A percentile compares a stretch with the other conserved stretches of the same genome.
Conservation (phyloP, 1,284 basidiomycete species). For the Thecaphora thlaspeos region DNA sequence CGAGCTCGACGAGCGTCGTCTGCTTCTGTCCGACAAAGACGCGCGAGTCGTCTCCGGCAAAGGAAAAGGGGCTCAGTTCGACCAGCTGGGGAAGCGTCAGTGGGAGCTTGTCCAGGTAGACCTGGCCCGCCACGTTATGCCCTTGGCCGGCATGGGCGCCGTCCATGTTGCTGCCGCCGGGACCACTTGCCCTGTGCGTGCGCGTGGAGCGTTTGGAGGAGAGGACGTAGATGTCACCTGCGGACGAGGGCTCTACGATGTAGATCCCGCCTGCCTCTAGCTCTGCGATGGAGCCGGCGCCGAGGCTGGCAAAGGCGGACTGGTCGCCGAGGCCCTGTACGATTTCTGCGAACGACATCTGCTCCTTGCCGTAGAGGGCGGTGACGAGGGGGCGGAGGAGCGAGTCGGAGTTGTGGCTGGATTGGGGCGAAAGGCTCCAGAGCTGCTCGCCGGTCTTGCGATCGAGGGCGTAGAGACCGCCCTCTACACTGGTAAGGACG, state of each 20-base stretch:
- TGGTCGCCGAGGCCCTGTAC: constrained; percentile 20
- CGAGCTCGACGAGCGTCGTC: constrained; percentile 74
- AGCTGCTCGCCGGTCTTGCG: constrained; percentile 67
- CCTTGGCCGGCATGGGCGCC: not conserved
- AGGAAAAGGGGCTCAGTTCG: constrained; percentile 79
- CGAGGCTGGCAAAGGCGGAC: constrained; percentile 3
- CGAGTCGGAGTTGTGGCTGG: constrained; percentile 29
- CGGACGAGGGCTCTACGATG: constrained; percentile 81
- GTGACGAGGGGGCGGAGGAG: constrained; percentile 43
- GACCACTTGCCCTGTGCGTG: no score
- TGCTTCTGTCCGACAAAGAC: constrained; percentile 83
- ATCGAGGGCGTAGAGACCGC: constrained; percentile 81
- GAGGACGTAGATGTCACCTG: constrained; percentile 80
- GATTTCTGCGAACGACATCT: constrained; percentile 44
- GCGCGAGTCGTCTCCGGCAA: constrained; percentile 69
- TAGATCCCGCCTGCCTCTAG: constrained; percentile 71
- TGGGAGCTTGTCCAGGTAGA: constrained; percentile 69
- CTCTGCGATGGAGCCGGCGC: constrained; percentile 56
- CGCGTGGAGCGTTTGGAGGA: constrained; percentile 57
- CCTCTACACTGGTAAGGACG: constrained; percentile 83
- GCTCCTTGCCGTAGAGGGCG: constrained; percentile 40
- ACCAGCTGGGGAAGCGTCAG: constrained; percentile 82
- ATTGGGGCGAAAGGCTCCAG: constrained; percentile 40
- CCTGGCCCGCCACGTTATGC: constrained; percentile 13
- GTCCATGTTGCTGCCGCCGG: not conserved